Base-by-base conservation (phyloP, 345 rosid species). In the Salix udensis region DNA sequence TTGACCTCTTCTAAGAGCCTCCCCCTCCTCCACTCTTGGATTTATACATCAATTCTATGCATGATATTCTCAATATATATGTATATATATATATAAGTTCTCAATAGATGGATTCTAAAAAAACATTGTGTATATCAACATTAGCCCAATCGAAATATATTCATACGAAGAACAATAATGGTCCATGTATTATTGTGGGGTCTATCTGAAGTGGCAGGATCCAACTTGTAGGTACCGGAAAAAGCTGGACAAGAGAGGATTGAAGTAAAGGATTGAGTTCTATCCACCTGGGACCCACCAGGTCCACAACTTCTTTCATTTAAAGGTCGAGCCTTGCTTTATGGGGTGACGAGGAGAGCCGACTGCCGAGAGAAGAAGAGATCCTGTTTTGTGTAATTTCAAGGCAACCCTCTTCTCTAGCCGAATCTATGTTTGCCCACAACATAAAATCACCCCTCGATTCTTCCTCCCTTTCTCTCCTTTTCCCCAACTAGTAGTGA, bases 221-320 rank as follows among this genome's bases (percentile, higher is more conserved):
- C 64, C 44, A 39, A 62, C 52, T 36, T 21, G 61, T 13, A 10
- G 76, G 58, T 6, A 79, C 70, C 39, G 84, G 69, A 78, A 77
- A 71, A 48, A 23, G 65, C 1, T 2, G 3, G 11, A 61, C 62
- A 4, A 61, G 62, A 40, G 55, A 64, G 30, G 44, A 28, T 36
- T 30, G 0, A n/a, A 14, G 46, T 37, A 21, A 37, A 64, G 11
- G n/a, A 26, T 72, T 23, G 62, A 26, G 58, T 65, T 67, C 28
- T 66, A 67, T 78, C 81, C 82, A 62, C 65, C 67, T 75, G 46
- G 85, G 84, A 76, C 88, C 88, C 77, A 82, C 80, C n/a, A 52
- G 44, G 62, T 68, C 50, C 74, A 14, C 53, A 42, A 31, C 74
- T 71, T 64, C 30, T 34, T 26, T 42, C 64, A 60, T 66, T 24